These are phyloP conservation scores for Yarrowia keelungensis DNA, from an alignment of 805 yeast species.

Conservation along the genomic window DNA sequence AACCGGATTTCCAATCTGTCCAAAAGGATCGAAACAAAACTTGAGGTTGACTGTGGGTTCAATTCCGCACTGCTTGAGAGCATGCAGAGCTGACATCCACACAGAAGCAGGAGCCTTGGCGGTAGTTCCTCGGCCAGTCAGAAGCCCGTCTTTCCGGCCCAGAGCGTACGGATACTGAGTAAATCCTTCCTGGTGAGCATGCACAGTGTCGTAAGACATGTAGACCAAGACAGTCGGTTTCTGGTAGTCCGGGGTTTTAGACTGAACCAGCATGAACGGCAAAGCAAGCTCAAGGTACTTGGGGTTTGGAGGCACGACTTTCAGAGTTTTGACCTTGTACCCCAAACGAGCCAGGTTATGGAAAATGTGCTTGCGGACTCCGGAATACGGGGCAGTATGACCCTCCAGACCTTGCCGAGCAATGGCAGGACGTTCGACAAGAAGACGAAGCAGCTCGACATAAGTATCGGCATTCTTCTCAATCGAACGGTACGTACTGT, in stretches of 20 bases:
- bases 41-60: neutral
- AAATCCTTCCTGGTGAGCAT: neutral
- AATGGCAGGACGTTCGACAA: neutral
- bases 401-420: no score
- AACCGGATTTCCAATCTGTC: neutral
- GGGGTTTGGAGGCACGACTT: no score
- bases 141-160: neutral
- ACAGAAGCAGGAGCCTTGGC: neutral
- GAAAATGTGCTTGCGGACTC: no score
- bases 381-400: no score
- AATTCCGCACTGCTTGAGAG: neutral
- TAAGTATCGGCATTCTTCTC: neutral
- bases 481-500: no score
- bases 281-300: no score
- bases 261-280: neutral
- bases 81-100: neutral
- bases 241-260: neutral
- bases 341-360: neutral
- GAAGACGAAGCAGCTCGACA: neutral
- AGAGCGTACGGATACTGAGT: neutral
- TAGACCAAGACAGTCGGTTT: constrained; percentile 1
- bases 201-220: neutral
- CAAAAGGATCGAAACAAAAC: constrained; percentile 3
- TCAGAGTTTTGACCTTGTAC: neutral
- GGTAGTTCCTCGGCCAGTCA: neutral